Evolutionary conservation across 768 basidiomycete species (phyloP), one percentile per base, ranked within the genome.

Genomic region (Lentinula sp.): DNA sequence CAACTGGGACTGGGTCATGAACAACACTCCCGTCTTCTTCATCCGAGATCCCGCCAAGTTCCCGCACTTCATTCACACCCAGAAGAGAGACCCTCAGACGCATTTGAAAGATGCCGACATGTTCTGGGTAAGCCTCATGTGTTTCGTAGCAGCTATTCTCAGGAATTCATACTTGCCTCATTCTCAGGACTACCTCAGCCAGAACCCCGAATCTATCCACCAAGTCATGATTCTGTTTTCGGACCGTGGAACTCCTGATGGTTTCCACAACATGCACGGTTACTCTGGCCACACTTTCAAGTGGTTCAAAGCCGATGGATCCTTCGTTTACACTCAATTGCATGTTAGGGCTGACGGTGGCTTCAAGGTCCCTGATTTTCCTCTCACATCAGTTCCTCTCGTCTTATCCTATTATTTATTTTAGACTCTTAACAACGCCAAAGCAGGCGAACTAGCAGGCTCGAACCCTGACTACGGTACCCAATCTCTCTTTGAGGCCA

Each of bases 211-310:
- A 76, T 90, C 92, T 18, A 91, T 89, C 61, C 91, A 93, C 73
- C 91, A 93, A 75, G 78, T 92, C 68, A 80, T 91, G 83, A 95
- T 95, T 72, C 81, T 93, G 62, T 88, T 97, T 78, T 91, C 91
- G n/a, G 95, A 98, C 75, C 91, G 95, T 68, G 89, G 93, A 51
- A 97, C 93, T 60, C 95, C 96, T 63, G 88, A 87, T 74, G 94
- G 85, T n/a, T 95, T 78, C 77, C 86, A 91, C 74, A 78, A 87
- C 63, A 79, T 86, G 85, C 92, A 98, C 75, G 95, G 94, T 2
- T 97, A 95, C 80, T 91, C 91, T 54, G 92, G 95, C 15, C 93
- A 97, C 81, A 88, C 95, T 35, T 92, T 81, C 81, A 91, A 95
- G 73, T 85, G 94, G 74, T 80, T 90, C 74, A 93, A 94, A 75